Base-by-base conservation (phyloP, 331 rosid genomes). In the Phaseolus coccineus region DNA sequence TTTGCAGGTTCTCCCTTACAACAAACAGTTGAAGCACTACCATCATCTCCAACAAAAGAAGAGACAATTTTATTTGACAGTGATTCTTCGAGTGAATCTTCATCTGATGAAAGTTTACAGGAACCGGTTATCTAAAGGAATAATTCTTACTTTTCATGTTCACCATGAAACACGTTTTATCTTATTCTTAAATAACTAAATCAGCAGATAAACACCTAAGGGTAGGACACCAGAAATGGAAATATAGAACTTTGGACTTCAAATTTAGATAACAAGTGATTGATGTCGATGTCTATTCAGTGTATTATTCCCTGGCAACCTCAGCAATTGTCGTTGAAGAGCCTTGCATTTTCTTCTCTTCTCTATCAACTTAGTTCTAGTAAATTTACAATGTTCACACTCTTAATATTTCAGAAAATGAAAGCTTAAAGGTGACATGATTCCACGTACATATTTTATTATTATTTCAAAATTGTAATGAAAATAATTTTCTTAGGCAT, bases 11-110 rank as follows among this genome's bases (percentile, higher is more conserved):
- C 94, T 1, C 42, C 96, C 68, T 81, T 92, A 6, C 83, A 83
- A 65, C 89, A 71, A 30, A 85, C 62, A 51, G 97, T 87, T 48
- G 82, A 37, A 53, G 81, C 90, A 42, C 87, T 84, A 33, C 90
- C 97, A 28, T 51, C 89, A 4, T 85, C 97, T 51, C 93, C 97
- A 11, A 77, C 97, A 11, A 77, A 85, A 75, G 94, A 81, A 46
- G 57, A 44, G 12, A 42, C 3, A 3, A 31, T 78, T 73, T 55
- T 76, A 63, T 88, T 68, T 37, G 96, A 87, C 58, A 95, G 96
- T 74, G 98, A 95, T 82, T 87, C 94, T 56, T 93, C 99, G 4
- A 86, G 93, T 33, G 97, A 86, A 75, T 87, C 97, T 73, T 90
- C 93, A 5, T 84, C 97, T 35, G 85, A 80, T 5, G 97, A 93